Conservation (phyloP, 352 stramenopile species). For the Phytopythium vexans region DNA sequence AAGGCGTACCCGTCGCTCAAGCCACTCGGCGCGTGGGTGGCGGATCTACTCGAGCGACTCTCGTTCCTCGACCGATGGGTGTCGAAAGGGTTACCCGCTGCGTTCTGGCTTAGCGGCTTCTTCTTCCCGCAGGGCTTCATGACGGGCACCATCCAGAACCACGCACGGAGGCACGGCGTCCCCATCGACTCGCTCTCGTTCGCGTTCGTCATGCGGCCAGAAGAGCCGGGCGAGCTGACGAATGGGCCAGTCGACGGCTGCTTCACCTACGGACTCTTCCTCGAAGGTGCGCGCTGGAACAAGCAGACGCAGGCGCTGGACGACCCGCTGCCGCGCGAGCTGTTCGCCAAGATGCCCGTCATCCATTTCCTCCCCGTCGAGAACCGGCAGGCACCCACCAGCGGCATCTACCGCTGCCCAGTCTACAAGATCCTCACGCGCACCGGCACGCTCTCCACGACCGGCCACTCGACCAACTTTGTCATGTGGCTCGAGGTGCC, state of each 20-base stretch:
- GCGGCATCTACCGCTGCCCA: conserved; percentile 91
- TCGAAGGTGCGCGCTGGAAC: conserved; percentile 92
- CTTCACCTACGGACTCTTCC: conserved; percentile 90
- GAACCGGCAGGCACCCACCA: conserved; percentile 70
- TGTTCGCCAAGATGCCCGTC: conserved; percentile 91
- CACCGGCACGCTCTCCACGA: conserved; percentile 93
- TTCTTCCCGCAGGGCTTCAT: conserved; percentile 93
- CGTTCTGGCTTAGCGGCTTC: conserved; percentile 91
- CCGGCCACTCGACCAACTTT: conserved; percentile 97
- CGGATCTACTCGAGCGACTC: conserved; percentile 81
- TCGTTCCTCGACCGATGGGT: conserved; percentile 76
- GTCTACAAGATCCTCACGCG: conserved; percentile 95
- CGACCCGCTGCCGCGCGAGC: conserved; percentile 89
- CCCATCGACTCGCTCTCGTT: conserved; percentile 93
- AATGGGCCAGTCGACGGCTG: conserved; percentile 67
- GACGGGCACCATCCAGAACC: conserved; percentile 92
- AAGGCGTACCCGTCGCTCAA: conserved; percentile 91
- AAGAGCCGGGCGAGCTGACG: conserved; percentile 51
- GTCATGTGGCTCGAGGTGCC: conserved; percentile 97
- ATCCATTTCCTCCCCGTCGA: conserved; percentile 84
- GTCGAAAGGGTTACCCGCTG: conserved; percentile 61
- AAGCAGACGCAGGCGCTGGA: conserved; percentile 63
- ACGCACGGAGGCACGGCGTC: conserved; percentile 83
- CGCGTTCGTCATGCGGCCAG: conserved; percentile 77
- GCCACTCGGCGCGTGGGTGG: conserved; percentile 83